Conservation (phyloP, 805 yeast species). For the Cyberlindnera suaveolens region DNA sequence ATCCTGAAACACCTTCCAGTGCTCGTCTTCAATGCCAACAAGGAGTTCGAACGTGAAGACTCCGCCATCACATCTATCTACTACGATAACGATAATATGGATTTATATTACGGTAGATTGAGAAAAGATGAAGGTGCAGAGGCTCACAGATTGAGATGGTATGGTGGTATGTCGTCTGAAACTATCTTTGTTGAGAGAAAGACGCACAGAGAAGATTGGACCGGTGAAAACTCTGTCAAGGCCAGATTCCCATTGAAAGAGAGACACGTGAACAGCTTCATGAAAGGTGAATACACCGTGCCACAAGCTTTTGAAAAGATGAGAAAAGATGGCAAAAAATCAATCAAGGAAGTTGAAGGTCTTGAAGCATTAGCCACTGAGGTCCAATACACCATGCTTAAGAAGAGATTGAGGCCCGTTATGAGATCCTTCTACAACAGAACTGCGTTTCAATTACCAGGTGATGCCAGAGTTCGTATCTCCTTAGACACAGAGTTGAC, state of each 20-base stretch:
- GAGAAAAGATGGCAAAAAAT: slow-evolving; percentile 88
- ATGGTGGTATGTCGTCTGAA: slow-evolving; percentile 94
- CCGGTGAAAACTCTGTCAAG: slow-evolving; percentile 98
- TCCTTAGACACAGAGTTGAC: slow-evolving; percentile 94
- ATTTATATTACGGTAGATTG: slow-evolving; percentile 88
- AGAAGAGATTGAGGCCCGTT: slow-evolving; percentile 84
- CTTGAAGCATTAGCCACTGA: slow-evolving; percentile 90
- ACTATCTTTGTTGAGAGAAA: slow-evolving; percentile 94
- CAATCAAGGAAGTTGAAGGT: slow-evolving; percentile 80
- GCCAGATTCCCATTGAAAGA: slow-evolving; percentile 94
- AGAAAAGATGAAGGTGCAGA: slow-evolving; percentile 98
- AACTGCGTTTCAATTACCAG: slow-evolving; percentile 98
- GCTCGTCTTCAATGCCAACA: slow-evolving; percentile 90
- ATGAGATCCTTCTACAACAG: slow-evolving; percentile 95
- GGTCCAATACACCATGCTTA: slow-evolving; percentile 83
- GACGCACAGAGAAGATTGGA: slow-evolving; percentile 99
- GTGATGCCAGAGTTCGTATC: slow-evolving; percentile 98
- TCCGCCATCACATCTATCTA: slow-evolving; percentile 95
- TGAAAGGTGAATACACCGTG: slow-evolving; percentile 81
- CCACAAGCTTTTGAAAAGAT: slow-evolving; percentile 86
- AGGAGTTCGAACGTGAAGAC: slow-evolving; percentile 92
- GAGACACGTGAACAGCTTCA: slow-evolving; percentile 77
- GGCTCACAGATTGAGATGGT: slow-evolving; percentile 97
- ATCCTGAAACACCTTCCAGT: slow-evolving; percentile 95
- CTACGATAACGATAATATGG: slow-evolving; percentile 85